Evolutionary conservation across 441 rosid species (phyloP).

Genomic region (Mallotus repandus): DNA sequence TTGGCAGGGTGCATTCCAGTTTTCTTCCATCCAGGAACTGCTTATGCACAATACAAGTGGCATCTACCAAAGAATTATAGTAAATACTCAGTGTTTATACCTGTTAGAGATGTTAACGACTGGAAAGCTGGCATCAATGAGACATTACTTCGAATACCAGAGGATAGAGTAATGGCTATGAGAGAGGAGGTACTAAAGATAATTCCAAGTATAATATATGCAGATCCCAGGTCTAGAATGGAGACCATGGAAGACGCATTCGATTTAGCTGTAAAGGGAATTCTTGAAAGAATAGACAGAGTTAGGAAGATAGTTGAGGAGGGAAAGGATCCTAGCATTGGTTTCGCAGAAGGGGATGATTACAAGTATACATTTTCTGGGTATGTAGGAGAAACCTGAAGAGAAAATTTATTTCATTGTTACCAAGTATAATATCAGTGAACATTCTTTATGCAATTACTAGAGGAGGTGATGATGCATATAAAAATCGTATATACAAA

Average conservation of each 20-base stretch:
- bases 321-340: conserved; percentile 55
- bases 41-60: conserved; percentile 75
- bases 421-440: background rate
- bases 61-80: conserved; percentile 59
- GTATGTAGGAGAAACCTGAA: conserved; percentile 36
- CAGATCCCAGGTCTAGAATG: conserved; percentile 45
- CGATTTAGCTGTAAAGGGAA: conserved; percentile 69
- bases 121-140: conserved; percentile 51
- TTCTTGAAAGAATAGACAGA: conserved; percentile 53
- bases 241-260: conserved; percentile 67
- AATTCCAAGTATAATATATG: conserved; percentile 63
- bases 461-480: background rate
- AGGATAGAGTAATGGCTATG: conserved; percentile 42
- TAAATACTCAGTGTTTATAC: conserved; percentile 65
- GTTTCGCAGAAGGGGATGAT: conserved; percentile 65
- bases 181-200: conserved; percentile 63
- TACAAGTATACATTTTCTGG: conserved; percentile 60
- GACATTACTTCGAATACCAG: conserved; percentile 43
- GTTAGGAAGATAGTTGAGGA: conserved; percentile 46
- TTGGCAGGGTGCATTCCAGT: conserved; percentile 87
- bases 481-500: background rate
- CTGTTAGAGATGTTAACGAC: conserved; percentile 53
- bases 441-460: conserved; percentile 13
- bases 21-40: conserved; percentile 79
- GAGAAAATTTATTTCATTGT: background rate